A percentile compares a stretch with the other conserved stretches of the same genome.
Conservation (phyloP, 352 stramenopile species). For the Phytopythium aichiense region DNA sequence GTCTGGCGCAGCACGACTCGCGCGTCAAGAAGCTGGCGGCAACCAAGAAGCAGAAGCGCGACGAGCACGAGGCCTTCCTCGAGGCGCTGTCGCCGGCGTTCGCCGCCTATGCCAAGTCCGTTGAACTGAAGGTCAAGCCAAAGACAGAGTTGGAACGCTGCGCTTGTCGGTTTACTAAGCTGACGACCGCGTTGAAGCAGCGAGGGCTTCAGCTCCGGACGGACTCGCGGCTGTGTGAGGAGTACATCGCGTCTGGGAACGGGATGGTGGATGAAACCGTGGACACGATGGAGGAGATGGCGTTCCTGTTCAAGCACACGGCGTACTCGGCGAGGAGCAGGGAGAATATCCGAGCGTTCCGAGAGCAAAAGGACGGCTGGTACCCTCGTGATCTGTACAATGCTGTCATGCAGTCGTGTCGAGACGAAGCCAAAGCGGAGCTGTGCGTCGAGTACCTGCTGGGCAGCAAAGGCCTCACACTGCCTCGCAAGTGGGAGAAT, state of each 20-base stretch:
- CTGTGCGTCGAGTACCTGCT: constrained; percentile 13
- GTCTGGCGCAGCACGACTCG: constrained; percentile 7
- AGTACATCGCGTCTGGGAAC: background rate
- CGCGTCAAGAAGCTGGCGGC: constrained; percentile 8
- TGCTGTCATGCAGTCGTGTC: constrained; percentile 14
- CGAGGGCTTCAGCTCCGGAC: constrained; percentile 10
- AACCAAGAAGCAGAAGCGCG: constrained; percentile 9
- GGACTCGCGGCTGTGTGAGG: constrained; percentile 11
- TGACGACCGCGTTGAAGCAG: constrained; percentile 1
- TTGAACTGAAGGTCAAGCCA: constrained; percentile 5
- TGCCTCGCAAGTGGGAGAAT: constrained; percentile 15
- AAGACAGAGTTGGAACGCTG: constrained; percentile 1
- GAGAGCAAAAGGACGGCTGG: constrained; percentile 7
- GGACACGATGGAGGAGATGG: constrained; percentile 25
- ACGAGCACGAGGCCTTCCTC: constrained; percentile 9
- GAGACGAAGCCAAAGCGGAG: constrained; percentile 15
- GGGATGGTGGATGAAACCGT: constrained; percentile 6
- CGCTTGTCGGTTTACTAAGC: constrained; percentile 3
- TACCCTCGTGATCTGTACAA: constrained; percentile 11
- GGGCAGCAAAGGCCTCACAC: constrained; percentile 6
- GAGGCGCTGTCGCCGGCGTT: constrained; percentile 9
- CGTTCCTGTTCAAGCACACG: constrained; percentile 21
- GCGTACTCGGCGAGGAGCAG: constrained; percentile 7
- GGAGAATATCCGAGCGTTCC: constrained; percentile 6
- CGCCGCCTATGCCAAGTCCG: background rate